Evolutionary conservation across 495 filamentous ascomycete genomes (phyloP).

Genomic region (Xylaria grammica): DNA sequence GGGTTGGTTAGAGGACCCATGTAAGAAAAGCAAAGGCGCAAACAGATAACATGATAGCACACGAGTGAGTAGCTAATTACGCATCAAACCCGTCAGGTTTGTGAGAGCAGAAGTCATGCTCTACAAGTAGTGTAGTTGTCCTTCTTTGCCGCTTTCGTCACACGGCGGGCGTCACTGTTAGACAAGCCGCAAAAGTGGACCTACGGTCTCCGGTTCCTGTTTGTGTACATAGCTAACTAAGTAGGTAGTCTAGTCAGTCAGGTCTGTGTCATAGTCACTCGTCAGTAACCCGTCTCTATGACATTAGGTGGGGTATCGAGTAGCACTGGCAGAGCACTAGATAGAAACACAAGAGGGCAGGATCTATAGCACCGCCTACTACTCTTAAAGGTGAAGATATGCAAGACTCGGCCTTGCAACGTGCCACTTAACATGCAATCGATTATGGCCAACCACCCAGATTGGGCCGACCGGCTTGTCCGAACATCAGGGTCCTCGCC

Average conservation of each 20-base stretch:
- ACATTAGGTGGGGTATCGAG: conserved; percentile 11
- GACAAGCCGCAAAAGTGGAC: conserved; percentile 12
- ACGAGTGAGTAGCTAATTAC: too few species aligned
- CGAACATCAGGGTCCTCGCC: conserved; percentile 2
- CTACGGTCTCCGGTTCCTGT: conserved; percentile 4
- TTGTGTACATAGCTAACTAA: neutral
- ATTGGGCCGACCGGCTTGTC: conserved; percentile 13
- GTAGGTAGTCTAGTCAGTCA: neutral
- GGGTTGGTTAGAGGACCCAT: too few species aligned
- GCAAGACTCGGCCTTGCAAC: conserved; percentile 5
- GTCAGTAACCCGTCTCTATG: neutral
- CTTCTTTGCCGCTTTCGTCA: conserved; percentile 14
- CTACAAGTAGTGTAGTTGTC: too few species aligned
- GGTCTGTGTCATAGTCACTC: too few species aligned
- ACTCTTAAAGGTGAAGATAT: conserved; percentile 13
- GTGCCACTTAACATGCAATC: conserved; percentile 18
- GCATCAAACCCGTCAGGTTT: neutral
- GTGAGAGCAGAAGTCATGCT: too few species aligned
- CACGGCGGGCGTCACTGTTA: conserved; percentile 6
- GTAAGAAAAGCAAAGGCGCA: too few species aligned
- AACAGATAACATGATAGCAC: too few species aligned
- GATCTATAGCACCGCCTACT: neutral
- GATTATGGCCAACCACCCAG: neutral
- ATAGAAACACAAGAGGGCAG: neutral
- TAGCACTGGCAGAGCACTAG: too few species aligned